A percentile compares a stretch with the other conserved stretches of the same genome.
These are phyloP conservation scores for Neurospora sp. DNA, from an alignment of 495 filamentous ascomycete genomes.

Conservation along the genomic window DNA sequence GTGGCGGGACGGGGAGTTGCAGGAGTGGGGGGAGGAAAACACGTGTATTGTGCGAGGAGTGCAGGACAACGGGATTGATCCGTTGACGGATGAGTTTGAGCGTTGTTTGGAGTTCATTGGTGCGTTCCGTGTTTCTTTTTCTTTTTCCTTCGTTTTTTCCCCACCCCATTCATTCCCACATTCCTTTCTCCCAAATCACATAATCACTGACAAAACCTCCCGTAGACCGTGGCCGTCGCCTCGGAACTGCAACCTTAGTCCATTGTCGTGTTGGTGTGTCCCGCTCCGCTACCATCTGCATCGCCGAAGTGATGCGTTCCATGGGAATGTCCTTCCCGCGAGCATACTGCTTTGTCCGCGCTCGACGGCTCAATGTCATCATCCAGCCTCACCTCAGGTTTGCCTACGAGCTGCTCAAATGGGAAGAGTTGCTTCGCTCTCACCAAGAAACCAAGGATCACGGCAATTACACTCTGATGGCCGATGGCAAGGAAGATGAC, in stretches of 20 bases:
- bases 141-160: neutral
- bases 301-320: constrained; percentile 89
- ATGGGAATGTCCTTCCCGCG: constrained; percentile 73
- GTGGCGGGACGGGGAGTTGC: constrained; percentile 61
- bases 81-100: constrained; percentile 77
- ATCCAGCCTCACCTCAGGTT: constrained; percentile 53
- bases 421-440: constrained; percentile 60
- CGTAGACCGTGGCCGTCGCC: constrained; percentile 63
- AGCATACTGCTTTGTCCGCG: constrained; percentile 94
- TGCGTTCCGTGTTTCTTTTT: constrained; percentile 33
- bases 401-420: constrained; percentile 74
- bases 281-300: constrained; percentile 91
- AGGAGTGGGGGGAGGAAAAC: constrained; percentile 61
- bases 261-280: constrained; percentile 96
- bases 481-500: constrained; percentile 22
- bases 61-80: constrained; percentile 94
- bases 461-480: neutral
- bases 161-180: neutral
- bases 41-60: constrained; percentile 71
- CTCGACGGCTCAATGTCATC: constrained; percentile 66
- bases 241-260: constrained; percentile 79
- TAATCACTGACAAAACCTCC: neutral
- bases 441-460: constrained; percentile 4
- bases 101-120: constrained; percentile 86
- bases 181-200: neutral